Conservation (phyloP, 2,329 filamentous ascomycete genomes). For the Aspergillus piperis region DNA sequence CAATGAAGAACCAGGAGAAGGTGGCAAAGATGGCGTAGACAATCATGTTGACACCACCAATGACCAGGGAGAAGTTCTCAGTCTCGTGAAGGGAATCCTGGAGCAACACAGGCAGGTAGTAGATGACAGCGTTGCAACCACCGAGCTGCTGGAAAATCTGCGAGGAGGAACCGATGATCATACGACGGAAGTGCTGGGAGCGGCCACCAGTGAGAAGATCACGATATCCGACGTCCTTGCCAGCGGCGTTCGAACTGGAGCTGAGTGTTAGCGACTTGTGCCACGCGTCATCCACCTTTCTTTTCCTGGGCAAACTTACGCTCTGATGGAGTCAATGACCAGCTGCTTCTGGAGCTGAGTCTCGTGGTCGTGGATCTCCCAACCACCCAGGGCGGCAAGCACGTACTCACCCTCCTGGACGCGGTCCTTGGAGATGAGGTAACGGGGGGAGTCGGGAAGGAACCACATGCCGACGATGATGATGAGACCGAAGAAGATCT, state of each 20-base stretch:
- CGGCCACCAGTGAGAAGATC: conserved; percentile 41
- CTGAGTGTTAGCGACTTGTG: conserved; percentile 32
- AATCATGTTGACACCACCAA: conserved; percentile 57
- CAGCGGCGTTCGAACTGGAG: conserved; percentile 58
- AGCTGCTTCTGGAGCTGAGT: conserved; percentile 64
- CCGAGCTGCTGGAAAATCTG: conserved; percentile 52
- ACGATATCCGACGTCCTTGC: conserved; percentile 51
- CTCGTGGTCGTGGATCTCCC: conserved; percentile 55
- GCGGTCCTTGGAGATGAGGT: conserved; percentile 48
- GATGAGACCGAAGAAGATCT: conserved; percentile 52
- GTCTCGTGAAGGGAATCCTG: conserved; percentile 45
- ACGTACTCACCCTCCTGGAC: conserved; percentile 52
- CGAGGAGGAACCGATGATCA: conserved; percentile 43
- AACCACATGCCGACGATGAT: conserved; percentile 46
- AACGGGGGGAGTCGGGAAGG: conserved; percentile 50
- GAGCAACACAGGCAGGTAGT: conserved; percentile 53
- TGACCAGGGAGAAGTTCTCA: conserved; percentile 50
- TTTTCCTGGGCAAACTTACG: conserved; percentile 42
- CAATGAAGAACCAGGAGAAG: conserved; percentile 53
- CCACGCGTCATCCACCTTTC: conserved; percentile 26
- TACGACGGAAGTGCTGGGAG: conserved; percentile 43
- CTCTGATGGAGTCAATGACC: conserved; percentile 68
- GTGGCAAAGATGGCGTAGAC: conserved; percentile 44
- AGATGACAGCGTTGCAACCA: conserved; percentile 54
- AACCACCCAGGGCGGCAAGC: conserved; percentile 53